phyloP scores from a whole-genome alignment of 2,329 filamentous ascomycete species.

The Ophiobolus disseminans region DNA sequence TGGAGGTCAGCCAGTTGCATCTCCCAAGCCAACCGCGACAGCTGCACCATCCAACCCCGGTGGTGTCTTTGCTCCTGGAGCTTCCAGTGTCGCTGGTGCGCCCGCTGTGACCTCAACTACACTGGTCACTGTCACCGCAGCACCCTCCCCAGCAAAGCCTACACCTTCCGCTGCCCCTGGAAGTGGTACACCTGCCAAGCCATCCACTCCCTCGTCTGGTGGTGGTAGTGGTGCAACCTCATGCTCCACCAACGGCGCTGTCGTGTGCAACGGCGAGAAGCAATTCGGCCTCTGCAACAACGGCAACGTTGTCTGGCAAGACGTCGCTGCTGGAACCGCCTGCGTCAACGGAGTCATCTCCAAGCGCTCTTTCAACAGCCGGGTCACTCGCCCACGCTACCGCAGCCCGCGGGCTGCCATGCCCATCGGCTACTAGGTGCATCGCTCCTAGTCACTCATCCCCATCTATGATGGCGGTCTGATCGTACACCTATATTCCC shows the following conservation, averaged over 20 bases:
- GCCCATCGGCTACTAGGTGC: slow-evolving; percentile 5
- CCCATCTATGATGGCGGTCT: too few relatives aligned
- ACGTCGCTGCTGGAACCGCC: slow-evolving; percentile 53
- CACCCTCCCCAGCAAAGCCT: slow-evolving; percentile 21
- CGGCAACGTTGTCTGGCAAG: slow-evolving; percentile 50
- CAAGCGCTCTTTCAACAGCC: slow-evolving; percentile 42
- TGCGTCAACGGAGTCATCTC: slow-evolving; percentile 52
- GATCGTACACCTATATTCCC: slow-evolving; percentile 9
- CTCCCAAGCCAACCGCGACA: slow-evolving; percentile 7
- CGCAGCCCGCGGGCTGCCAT: slow-evolving; percentile 2
- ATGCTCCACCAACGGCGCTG: slow-evolving; percentile 44
- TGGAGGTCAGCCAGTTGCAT: slow-evolving; percentile 4
- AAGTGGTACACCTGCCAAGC: slow-evolving; percentile 15
- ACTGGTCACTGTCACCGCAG: slow-evolving; percentile 36
- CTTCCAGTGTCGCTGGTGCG: slow-evolving; percentile 27
- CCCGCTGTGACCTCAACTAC: slow-evolving; percentile 33
- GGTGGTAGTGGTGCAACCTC: slow-evolving; percentile 23
- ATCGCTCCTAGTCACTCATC: not conserved
- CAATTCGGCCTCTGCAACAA: slow-evolving; percentile 55
- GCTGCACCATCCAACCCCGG: slow-evolving; percentile 29
- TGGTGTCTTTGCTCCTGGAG: slow-evolving; percentile 43
- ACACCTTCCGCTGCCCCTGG: slow-evolving; percentile 12
- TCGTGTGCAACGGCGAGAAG: slow-evolving; percentile 50
- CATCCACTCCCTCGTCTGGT: slow-evolving; percentile 18
- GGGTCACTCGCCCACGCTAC: slow-evolving; percentile 35